Base-by-base conservation (phyloP, 2,329 filamentous ascomycete genomes). In the Didymella pomorum region DNA sequence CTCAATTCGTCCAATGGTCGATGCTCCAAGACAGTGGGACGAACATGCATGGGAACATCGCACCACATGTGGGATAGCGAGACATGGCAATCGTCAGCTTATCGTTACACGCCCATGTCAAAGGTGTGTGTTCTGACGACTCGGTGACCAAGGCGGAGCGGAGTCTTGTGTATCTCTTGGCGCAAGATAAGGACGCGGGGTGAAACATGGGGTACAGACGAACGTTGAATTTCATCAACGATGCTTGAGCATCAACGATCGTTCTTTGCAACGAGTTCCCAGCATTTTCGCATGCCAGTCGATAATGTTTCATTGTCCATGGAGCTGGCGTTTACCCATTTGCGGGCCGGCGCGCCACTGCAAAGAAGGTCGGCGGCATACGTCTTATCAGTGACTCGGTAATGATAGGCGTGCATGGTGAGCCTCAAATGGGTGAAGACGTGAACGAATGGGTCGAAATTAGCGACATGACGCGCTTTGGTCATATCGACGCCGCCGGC, bases 211-310 rank as follows among this genome's bases (percentile, higher is more conserved):
- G 42, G 52, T 41, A 25, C 33, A 28, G 4, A 1, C n/a, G 21
- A 43, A 26, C 26, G 16, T 25, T 26, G 39, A 31, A 28, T 6
- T 12, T 12, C 28, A 21, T 20, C 37, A 42, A 37, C 33, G 11
- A 5, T 29, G n/a, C 28, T 16, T 21, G 42, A 23, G 33, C 21
- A 3, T 20, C 12, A 2, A 49, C 37, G 49, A 21, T 20, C 7
- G 0, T 14, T 42, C 31, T 54, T 59, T 43, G 60, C 53, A 16
- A 71, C 43, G 1, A 74, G 61, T 3, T 65, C 63, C 75, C 75
- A 77, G 59, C 75, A 77, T 43, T 65, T 68, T 28, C 70, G 70
- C 74, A 77, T 77, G 21, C 75, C 75, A 2, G 74, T 76, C 21
- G 73, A 75, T 25, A 77, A 60, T 26, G 73, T 76, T 53, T 73